A percentile compares a stretch with the other conserved stretches of the same genome.
These are phyloP conservation scores for Pyrus hybrid DNA, from an alignment of 331 rosid species.

Conservation along the genomic window DNA sequence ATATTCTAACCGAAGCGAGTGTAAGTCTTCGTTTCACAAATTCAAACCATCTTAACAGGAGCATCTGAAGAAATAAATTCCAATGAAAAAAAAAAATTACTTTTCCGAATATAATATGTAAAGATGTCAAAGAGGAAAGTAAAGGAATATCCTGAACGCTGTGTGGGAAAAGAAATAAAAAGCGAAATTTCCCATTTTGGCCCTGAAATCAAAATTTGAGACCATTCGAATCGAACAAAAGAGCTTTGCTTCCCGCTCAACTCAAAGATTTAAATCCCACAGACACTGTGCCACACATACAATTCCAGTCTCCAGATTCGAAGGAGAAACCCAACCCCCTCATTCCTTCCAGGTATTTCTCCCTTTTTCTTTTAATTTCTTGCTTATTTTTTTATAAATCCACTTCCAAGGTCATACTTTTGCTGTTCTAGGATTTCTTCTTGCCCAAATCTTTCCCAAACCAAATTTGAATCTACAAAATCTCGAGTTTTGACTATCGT, in stretches of 20 bases:
- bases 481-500: background rate
- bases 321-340: background rate
- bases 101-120: too few species aligned
- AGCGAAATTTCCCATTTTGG: background rate
- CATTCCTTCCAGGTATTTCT: background rate
- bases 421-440: background rate
- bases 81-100: too few species aligned
- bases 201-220: background rate
- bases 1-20: too few species aligned
- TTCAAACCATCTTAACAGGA: too few species aligned
- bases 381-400: background rate
- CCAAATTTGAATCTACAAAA: background rate
- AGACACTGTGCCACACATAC: too few species aligned
- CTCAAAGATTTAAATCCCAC: background rate
- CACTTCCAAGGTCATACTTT: background rate
- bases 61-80: too few species aligned
- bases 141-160: too few species aligned
- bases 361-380: background rate
- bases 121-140: too few species aligned
- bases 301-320: background rate
- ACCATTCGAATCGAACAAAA: background rate
- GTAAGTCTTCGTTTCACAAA: too few species aligned
- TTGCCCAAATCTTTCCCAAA: background rate
- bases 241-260: slow-evolving; percentile 16
- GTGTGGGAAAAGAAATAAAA: background rate